Evolutionary conservation across 2,329 filamentous ascomycete species (phyloP), one percentile per base, ranked within the genome.

Genomic region (Plenodomus biglobosus): DNA sequence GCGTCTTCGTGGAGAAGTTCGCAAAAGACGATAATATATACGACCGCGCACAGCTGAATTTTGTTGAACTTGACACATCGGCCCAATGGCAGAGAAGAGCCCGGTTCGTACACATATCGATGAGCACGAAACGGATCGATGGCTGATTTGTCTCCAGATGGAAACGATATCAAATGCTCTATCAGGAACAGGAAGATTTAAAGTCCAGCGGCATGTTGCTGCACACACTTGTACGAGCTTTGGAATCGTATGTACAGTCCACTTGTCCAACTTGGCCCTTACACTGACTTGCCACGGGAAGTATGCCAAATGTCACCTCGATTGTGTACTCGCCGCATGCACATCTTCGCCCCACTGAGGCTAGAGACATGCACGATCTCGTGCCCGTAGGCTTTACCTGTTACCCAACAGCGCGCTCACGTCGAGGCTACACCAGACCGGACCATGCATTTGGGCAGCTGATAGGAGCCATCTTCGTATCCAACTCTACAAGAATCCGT

Each of bases 381-480:
- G 38, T 68, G n/a, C 61, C 63, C 8, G 42, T 49, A 42, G 51
- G 48, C 22, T 24, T 24, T 24, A 24, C 22, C 16, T 39, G 16
- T 18, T 13, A 21, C n/a, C 42, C 46, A 0, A 15, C n/a, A 10
- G 3, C 24, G 6, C 5, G 19, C 2, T 1, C 18, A n/a, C 13
- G 16, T 1, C 34, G 17, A 17, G 34, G 42, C 1, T 42, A 38
- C 11, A 46, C 49, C 20, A 15, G 17, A 1, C 35, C 40, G 1
- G 39, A 62, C 7, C 59, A 64, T 30, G 60, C 64, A 10, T 61
- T 69, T 38, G 64, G 64, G 42, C 56, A 62, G 22, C 45, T 70
- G 1, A 62, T 70, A 20, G 60, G 54, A 0, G 66, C 64, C 2
- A 32, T 69, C 5, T 59, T 55, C 38, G 3, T 55, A 8, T 40